Evolutionary conservation across 2,329 filamentous ascomycete genomes (phyloP), one percentile per base, ranked within the genome.

Genomic region (Cryphonectria nitschkei): DNA sequence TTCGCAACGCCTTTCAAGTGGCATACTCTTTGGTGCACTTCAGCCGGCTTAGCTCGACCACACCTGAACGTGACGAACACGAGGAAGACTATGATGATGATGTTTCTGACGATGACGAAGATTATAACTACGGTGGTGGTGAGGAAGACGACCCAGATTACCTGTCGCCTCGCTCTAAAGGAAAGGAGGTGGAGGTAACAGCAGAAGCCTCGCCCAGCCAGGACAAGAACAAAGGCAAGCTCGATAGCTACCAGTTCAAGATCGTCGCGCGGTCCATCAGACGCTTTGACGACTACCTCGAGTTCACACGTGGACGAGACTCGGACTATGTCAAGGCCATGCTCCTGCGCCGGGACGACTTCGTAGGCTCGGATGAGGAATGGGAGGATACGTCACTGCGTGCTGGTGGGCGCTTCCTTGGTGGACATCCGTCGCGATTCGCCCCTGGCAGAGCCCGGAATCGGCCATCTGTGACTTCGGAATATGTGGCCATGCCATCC

Each of bases 261-360:
- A 50, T 50, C 16, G 43, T 50, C 43, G 43, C 43, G 19, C 43
- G 19, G 16, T 50, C 43, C 19, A 50, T 50, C 19, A 16, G 67
- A 34, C 63, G 46, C 11, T 70, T 70, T 32, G 66, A 70, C 16
- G n/a, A 56, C 14, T 71, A 68, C 60, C 66, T 71, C 22, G 22
- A n/a, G 5, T 34, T 32, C 26, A 71, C 69, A 3, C 62, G 69
- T 29, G 69, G 66, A 43, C 16, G 22, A 19, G 66, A 71, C 46
- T 43, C 66, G 26, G 66, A 71, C n/a, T 43, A 16, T n/a, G 66
- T 39, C 6, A 61, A 39, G 22, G 5, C 1, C 26, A n/a, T 39
- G 9, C 13, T 39, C 1, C 6, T 68, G 26, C 67, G 66, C 22
- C 65, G 58, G 7, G 66, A 71, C 34, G n/a, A 54, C 2, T 68